Conservation (phyloP, 441 rosid genomes). For the Manihot esculenta region DNA sequence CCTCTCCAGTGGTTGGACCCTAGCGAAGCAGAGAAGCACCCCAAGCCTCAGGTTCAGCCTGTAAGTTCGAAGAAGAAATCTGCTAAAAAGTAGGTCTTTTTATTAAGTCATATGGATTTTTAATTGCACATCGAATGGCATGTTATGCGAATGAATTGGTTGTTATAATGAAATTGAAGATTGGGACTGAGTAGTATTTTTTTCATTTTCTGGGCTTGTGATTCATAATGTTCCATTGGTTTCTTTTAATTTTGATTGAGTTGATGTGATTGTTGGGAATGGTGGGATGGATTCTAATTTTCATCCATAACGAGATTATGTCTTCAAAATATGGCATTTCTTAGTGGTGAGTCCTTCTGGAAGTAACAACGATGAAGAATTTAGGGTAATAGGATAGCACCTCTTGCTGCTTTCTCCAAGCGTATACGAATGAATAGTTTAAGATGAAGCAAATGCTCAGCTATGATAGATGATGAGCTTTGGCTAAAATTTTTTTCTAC, state of each 20-base stretch:
- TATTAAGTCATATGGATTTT: slow-evolving; percentile 5
- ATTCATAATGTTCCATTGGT: not conserved
- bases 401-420: not conserved
- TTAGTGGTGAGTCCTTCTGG: not conserved
- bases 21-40: slow-evolving; percentile 74
- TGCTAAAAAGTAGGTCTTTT: slow-evolving; percentile 49
- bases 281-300: not conserved
- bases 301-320: not conserved
- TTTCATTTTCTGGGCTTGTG: not conserved
- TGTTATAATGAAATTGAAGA: not conserved
- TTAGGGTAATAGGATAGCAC: not conserved
- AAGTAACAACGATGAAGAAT: not conserved
- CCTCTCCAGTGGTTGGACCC: slow-evolving; percentile 87
- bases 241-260: not conserved
- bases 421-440: not conserved
- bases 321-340: not conserved
- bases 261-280: not conserved
- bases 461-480: not conserved
- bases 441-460: not conserved
- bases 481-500: not conserved
- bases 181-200: too few species aligned
- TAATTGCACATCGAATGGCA: not conserved
- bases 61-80: slow-evolving; percentile 58
- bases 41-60: slow-evolving; percentile 58
- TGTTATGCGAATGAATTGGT: slow-evolving; percentile 3